These are phyloP conservation scores for Lanzia echinophila DNA, from an alignment of 2,329 filamentous ascomycete species.

Conservation along the genomic window DNA sequence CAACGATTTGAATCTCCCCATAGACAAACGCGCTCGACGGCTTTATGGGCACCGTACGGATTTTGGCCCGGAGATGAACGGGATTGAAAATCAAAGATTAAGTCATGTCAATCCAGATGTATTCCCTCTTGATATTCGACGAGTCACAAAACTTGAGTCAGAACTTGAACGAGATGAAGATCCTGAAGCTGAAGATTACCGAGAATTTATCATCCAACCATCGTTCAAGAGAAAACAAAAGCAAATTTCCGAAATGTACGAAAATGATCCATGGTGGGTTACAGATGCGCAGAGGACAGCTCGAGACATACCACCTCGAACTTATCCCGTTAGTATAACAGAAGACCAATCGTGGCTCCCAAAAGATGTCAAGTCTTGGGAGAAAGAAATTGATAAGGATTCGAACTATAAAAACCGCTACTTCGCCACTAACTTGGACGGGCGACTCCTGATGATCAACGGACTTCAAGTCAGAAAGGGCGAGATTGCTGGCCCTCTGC, in stretches of 20 bases:
- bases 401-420: constrained; percentile 15
- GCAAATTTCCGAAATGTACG: constrained; percentile 6
- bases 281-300: constrained; percentile 16
- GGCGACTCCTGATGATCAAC: constrained; percentile 23
- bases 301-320: constrained; percentile 19
- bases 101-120: constrained; percentile 8
- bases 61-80: neutral
- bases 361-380: constrained; percentile 18
- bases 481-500: constrained; percentile 26
- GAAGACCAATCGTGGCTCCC: constrained; percentile 7
- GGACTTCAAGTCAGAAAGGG: constrained; percentile 23
- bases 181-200: neutral
- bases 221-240: neutral
- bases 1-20: neutral
- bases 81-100: neutral
- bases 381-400: constrained; percentile 19
- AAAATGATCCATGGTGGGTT: constrained; percentile 23
- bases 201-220: neutral
- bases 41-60: neutral
- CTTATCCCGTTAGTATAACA: constrained; percentile 13
- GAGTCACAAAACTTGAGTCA: constrained; percentile 4
- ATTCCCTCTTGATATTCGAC: constrained; percentile 28
- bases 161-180: neutral
- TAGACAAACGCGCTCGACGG: neutral
- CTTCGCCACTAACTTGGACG: constrained; percentile 26